Percentiles rank a stretch among this genome's conserved stretches.
Conservation (phyloP, 257 asterid genomes). For the Penstemon newberryi region DNA sequence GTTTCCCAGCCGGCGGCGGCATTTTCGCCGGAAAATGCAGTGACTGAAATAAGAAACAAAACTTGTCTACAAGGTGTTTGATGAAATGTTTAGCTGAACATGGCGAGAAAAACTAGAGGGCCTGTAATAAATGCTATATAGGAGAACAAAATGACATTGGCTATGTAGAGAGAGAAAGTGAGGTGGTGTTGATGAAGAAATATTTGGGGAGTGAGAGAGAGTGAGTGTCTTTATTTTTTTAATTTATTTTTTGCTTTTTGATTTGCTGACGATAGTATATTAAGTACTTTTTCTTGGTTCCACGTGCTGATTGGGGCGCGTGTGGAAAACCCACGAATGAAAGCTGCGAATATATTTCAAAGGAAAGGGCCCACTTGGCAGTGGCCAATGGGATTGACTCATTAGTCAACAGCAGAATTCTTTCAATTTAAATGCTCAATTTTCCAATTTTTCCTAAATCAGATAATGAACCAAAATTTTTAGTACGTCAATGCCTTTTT, state of each 20-base stretch:
- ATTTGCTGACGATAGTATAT: constrained; percentile 26
- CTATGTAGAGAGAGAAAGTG: constrained; percentile 28
- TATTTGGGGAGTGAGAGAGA: background rate
- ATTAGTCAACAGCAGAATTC: constrained; percentile 35
- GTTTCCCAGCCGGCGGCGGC: constrained; percentile 36
- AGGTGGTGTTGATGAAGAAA: background rate
- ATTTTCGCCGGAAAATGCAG: constrained; percentile 28
- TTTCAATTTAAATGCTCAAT: background rate
- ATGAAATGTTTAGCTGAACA: constrained; percentile 31
- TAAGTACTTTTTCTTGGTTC: constrained; percentile 26
- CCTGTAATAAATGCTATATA: background rate
- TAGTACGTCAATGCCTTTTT: too few relatives aligned
- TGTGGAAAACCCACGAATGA: constrained; percentile 49
- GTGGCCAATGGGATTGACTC: constrained; percentile 38
- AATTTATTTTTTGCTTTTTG: constrained; percentile 28
- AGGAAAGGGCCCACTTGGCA: constrained; percentile 31
- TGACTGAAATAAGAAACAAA: background rate
- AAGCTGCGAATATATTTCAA: constrained; percentile 39
- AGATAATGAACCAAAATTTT: background rate
- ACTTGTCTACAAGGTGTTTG: constrained; percentile 28
- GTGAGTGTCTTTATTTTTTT: constrained; percentile 1
- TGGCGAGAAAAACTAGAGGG: constrained; percentile 6
- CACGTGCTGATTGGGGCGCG: constrained; percentile 68
- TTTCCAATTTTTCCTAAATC: background rate
- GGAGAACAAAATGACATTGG: constrained; percentile 26